Conservation (phyloP, 768 basidiomycete species). For the Pisolithus sp. region DNA sequence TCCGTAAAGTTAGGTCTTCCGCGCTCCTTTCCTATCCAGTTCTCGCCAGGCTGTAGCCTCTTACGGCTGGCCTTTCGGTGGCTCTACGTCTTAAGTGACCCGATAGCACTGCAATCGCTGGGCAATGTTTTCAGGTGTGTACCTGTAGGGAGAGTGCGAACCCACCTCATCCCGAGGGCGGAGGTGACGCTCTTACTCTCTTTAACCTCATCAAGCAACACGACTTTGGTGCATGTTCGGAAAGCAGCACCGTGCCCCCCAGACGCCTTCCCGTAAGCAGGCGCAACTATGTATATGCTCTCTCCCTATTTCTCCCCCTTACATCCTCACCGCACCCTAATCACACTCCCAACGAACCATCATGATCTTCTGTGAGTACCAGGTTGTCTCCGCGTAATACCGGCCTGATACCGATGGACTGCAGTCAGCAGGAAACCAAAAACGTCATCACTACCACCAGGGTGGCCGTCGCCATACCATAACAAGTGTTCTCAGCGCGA, state of each 20-base stretch:
- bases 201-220: slow-evolving; percentile 26
- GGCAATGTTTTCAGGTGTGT: neutral
- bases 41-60: neutral
- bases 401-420: neutral
- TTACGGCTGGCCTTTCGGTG: neutral
- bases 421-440: slow-evolving; percentile 28
- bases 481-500: slow-evolving; percentile 30
- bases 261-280: slow-evolving; percentile 19
- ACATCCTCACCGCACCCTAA: neutral
- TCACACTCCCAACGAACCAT: slow-evolving; percentile 10
- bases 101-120: neutral
- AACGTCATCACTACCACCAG: slow-evolving; percentile 19
- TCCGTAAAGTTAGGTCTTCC: neutral
- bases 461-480: slow-evolving; percentile 33
- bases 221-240: slow-evolving; percentile 28
- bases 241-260: slow-evolving; percentile 13
- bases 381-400: neutral
- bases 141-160: slow-evolving; percentile 3
- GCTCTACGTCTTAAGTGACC: too few species aligned
- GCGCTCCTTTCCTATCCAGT: neutral
- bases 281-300: slow-evolving; percentile 10
- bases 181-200: slow-evolving; percentile 13
- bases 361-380: slow-evolving; percentile 25
- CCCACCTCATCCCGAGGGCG: slow-evolving; percentile 8
- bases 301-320: neutral